Evolutionary conservation across 768 basidiomycete species (phyloP).

Genomic region (Suillus hirtellus): DNA sequence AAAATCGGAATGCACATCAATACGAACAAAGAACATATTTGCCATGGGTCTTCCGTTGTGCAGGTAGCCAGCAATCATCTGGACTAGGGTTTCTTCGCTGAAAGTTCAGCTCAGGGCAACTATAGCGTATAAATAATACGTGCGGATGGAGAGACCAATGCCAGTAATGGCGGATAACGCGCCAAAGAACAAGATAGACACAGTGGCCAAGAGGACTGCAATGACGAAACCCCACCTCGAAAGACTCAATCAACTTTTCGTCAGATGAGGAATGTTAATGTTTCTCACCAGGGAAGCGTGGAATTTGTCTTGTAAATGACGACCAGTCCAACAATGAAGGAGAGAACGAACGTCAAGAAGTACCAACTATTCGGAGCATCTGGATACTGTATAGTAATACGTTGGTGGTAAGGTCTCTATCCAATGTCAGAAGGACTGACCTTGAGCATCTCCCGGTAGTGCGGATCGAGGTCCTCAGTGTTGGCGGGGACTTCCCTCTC

Average conservation of each 20-base stretch:
- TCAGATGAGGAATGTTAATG: not conserved
- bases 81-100: slow-evolving; percentile 28
- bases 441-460: slow-evolving; percentile 53
- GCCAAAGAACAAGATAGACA: slow-evolving; percentile 54
- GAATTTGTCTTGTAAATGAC: slow-evolving; percentile 54
- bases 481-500: slow-evolving; percentile 31
- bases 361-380: slow-evolving; percentile 38
- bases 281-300: slow-evolving; percentile 52
- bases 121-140: slow-evolving; percentile 11
- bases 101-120: not conserved
- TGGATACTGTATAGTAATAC: slow-evolving; percentile 27
- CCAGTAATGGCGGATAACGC: slow-evolving; percentile 56
- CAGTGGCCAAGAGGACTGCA: slow-evolving; percentile 48
- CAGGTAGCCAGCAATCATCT: slow-evolving; percentile 40
- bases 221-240: slow-evolving; percentile 52
- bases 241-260: not conserved
- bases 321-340: slow-evolving; percentile 52
- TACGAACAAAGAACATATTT: slow-evolving; percentile 40
- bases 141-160: slow-evolving; percentile 17
- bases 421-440: slow-evolving; percentile 28
- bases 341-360: slow-evolving; percentile 21
- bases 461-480: slow-evolving; percentile 48
- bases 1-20: slow-evolving; percentile 12
- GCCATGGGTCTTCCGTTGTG: slow-evolving; percentile 40
- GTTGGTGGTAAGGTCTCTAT: not conserved